Base-by-base conservation (phyloP, 2,329 filamentous ascomycete genomes). In the Exophiala alcalophila region DNA sequence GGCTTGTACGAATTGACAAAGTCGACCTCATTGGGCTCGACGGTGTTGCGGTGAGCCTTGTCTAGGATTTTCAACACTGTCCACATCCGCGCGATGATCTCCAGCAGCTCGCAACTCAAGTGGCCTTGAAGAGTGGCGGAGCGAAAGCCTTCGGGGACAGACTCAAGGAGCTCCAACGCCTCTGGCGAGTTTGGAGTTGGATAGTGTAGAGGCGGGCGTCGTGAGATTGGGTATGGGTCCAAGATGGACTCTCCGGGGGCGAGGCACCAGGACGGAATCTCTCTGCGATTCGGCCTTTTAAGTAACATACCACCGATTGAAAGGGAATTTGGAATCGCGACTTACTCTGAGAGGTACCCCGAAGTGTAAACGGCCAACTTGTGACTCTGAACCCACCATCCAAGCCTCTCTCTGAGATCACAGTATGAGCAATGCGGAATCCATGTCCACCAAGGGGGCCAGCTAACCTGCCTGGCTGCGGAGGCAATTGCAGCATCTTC, bases 1-100 rank as follows among this genome's bases (percentile, higher is more conserved):
- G 40, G 14, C 29, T 33, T 42, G 31, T 42, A 42, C 12, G 40
- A 24, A 7, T 21, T 15, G 19, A 23, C 25, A n/a, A 27, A 42
- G 7, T 25, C 25, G 16, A 25, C n/a, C n/a, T 42, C 40, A 5
- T 11, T 19, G 7, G 15, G 12, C 10, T 15, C 24, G 20, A 34
- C 15, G 9, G 30, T 28, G 15, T 36, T 5, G 10, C 19, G 15
- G 6, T 18, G 30, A 7, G 30, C 30, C n/a, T 36, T 42, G 14
- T 28, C 30, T 4, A 42, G 20, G 12, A 42, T 27, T 5, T 9
- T 26, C 14, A 33, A 19, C 6, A 42, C 21, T 24, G 19, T 25
- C 10, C 7, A 16, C 14, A 42, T 35, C n/a, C 40, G 30, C 15
- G 27, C 15, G 15, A 29, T 29, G 15, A 42, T 35, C 2, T 35